Conservation (phyloP, 495 filamentous ascomycete genomes). For the Talaromyces borbonicus region DNA sequence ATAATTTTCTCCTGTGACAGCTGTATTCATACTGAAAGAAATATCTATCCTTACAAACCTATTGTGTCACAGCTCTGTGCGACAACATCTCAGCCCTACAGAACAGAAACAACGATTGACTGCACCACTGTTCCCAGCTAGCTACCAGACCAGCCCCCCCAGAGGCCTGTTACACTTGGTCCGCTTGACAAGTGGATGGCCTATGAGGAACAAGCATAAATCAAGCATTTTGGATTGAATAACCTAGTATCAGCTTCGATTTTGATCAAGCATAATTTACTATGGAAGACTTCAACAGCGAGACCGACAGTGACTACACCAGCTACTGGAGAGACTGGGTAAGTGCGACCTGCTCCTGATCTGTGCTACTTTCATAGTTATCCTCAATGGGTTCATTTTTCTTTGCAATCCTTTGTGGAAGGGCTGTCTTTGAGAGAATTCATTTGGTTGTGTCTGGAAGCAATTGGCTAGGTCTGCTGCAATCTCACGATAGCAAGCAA, state of each 20-base stretch:
- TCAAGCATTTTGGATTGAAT: background rate
- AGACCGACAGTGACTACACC: constrained; percentile 97
- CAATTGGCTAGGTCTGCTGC: no score
- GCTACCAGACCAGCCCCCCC: constrained; percentile 3
- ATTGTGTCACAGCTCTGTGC: background rate
- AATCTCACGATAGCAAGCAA: no score
- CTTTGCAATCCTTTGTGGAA: no score
- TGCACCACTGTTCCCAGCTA: no score
- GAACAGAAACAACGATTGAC: no score
- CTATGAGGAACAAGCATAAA: background rate
- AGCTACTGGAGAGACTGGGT: constrained; percentile 99
- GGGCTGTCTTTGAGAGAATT: no score
- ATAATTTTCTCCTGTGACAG: no score
- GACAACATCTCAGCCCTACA: background rate
- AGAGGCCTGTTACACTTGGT: constrained; percentile 9
- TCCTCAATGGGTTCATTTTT: background rate
- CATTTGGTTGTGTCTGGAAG: no score
- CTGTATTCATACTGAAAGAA: no score
- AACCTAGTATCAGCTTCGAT: background rate
- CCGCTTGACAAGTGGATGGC: constrained; percentile 9
- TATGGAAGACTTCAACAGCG: constrained; percentile 95
- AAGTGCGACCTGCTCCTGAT: constrained; percentile 28
- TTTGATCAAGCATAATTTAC: background rate
- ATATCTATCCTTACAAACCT: no score
- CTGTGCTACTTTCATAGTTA: background rate